phyloP scores from a whole-genome alignment of 164 flowering plant genomes.

The Piper betle region DNA sequence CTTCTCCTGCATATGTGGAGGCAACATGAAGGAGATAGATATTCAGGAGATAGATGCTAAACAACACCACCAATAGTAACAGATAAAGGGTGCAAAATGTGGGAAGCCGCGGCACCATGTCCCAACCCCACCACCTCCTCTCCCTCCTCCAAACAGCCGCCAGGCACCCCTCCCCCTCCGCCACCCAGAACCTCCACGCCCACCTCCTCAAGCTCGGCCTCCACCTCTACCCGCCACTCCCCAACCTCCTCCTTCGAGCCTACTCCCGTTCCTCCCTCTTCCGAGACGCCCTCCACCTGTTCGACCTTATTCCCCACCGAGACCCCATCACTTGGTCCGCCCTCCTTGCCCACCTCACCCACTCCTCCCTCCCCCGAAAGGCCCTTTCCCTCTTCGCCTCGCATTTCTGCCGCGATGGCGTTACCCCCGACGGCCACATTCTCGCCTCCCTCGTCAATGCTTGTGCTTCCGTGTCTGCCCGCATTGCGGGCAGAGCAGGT shows the following conservation, averaged over 20 bases:
- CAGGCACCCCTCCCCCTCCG: slow-evolving; percentile 19
- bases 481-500: slow-evolving; percentile 54
- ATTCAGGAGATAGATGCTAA: too few species aligned
- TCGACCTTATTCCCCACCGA: slow-evolving; percentile 61
- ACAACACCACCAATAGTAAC: too few species aligned
- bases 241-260: slow-evolving; percentile 39
- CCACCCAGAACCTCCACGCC: slow-evolving; percentile 49
- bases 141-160: slow-evolving; percentile 32
- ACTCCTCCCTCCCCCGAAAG: background rate
- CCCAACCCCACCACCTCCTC: slow-evolving; percentile 14
- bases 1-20: too few species aligned
- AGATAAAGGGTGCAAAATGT: too few species aligned
- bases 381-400: background rate
- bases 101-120: background rate
- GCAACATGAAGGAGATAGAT: too few species aligned
- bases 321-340: slow-evolving; percentile 16
- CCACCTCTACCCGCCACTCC: slow-evolving; percentile 19
- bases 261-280: slow-evolving; percentile 44
- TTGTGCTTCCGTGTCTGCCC: slow-evolving; percentile 27
- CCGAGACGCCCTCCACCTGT: slow-evolving; percentile 39
- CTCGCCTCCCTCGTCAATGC: slow-evolving; percentile 53
- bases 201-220: slow-evolving; percentile 46
- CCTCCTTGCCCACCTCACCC: background rate
- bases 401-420: slow-evolving; percentile 12
- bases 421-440: slow-evolving; percentile 53